These are phyloP conservation scores for Cucumis cinereus DNA, from an alignment of 306 rosid genomes.

Conservation along the genomic window DNA sequence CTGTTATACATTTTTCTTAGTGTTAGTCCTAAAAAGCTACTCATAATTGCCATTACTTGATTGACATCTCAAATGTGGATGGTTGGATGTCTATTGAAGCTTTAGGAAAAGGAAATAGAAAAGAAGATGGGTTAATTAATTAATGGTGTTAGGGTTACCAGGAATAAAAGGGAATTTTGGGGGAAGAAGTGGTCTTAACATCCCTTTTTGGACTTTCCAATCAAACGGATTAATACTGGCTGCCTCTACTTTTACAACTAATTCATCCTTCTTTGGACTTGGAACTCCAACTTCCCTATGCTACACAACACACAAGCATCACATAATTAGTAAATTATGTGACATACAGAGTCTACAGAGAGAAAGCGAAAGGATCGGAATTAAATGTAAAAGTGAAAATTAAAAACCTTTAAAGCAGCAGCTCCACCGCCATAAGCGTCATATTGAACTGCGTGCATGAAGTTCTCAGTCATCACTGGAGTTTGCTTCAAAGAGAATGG, in stretches of 20 bases:
- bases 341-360: too few relatives aligned
- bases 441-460: constrained; percentile 60
- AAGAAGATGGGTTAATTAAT: neutral
- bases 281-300: constrained; percentile 52
- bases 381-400: neutral
- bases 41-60: too few relatives aligned
- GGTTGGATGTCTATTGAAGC: too few relatives aligned
- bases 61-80: too few relatives aligned
- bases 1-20: too few relatives aligned
- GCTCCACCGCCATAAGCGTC: constrained; percentile 53
- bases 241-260: constrained; percentile 67
- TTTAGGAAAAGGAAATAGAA: too few relatives aligned
- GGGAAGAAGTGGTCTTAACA: constrained; percentile 46
- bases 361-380: neutral
- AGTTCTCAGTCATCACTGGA: constrained; percentile 23
- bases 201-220: constrained; percentile 71
- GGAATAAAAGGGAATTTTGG: constrained; percentile 56
- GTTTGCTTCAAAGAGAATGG: too few relatives aligned
- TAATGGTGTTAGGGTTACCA: constrained; percentile 17
- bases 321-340: too few relatives aligned
- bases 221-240: constrained; percentile 59
- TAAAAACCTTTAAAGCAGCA: constrained; percentile 37
- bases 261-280: constrained; percentile 39
- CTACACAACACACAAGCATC: constrained; percentile 20
- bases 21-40: too few relatives aligned